Evolutionary conservation across 73 alveolate genomes (phyloP).

Genomic region (Loxodes magnus): DNA sequence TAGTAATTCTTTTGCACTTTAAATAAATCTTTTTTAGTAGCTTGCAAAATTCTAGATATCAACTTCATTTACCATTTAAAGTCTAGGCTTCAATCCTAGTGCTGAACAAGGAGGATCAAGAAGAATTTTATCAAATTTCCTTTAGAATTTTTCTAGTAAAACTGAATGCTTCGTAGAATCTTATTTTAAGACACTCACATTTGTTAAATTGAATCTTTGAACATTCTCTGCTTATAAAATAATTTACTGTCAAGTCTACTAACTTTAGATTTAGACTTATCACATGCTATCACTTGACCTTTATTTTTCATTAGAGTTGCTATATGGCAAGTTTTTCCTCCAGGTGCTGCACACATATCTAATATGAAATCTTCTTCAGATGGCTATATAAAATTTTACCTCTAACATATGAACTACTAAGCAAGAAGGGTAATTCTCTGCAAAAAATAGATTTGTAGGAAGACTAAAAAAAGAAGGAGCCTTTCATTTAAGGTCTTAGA

Average conservation of each 20-base stretch:
- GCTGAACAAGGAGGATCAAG: constrained; percentile 98
- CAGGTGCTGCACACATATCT: constrained; percentile 99
- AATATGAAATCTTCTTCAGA: constrained; percentile 77
- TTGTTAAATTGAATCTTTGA: constrained; percentile 78
- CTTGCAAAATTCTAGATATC: background rate
- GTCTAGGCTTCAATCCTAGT: constrained; percentile 83
- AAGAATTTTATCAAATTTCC: constrained; percentile 84
- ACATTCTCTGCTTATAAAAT: constrained; percentile 9
- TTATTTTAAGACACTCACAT: constrained; percentile 74
- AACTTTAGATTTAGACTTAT: constrained; percentile 37
- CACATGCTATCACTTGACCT: constrained; percentile 83
- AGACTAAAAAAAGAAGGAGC: background rate
- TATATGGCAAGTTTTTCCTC: constrained; percentile 94
- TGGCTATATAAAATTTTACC: constrained; percentile 6
- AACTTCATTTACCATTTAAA: background rate
- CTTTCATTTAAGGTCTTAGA: background rate
- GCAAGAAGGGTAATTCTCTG: constrained; percentile 1
- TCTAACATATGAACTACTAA: constrained; percentile 3
- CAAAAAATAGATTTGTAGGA: background rate
- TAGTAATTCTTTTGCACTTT: background rate
- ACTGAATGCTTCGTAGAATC: constrained; percentile 88
- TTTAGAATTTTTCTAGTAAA: constrained; percentile 46
- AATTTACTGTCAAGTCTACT: constrained; percentile 44
- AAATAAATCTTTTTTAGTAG: background rate
- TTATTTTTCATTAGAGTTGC: constrained; percentile 90